Percentiles rank a stretch among this genome's conserved stretches.
Conservation (phyloP, 2,329 filamentous ascomycete species). For the Botryotinia convoluta region DNA sequence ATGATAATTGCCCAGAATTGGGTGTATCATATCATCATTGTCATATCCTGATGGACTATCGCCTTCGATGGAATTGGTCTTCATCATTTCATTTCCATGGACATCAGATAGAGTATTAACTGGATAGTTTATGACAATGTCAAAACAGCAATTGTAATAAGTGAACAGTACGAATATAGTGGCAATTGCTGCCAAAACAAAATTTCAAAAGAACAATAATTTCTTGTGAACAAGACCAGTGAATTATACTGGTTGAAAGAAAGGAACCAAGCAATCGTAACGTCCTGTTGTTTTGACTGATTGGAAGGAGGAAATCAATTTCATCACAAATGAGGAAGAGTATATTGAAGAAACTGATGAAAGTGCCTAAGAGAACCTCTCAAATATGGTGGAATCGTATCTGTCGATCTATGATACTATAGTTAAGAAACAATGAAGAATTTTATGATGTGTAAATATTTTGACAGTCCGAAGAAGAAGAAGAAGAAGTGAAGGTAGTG, state of each 20-base stretch:
- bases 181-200: background rate
- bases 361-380: background rate
- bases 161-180: background rate
- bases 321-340: background rate
- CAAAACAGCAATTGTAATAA: background rate
- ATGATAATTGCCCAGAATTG: conserved; percentile 17
- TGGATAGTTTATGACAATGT: background rate
- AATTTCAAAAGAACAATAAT: background rate
- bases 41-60: background rate
- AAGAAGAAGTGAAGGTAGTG: background rate
- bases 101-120: too few species aligned
- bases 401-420: background rate
- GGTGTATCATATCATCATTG: background rate
- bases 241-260: background rate
- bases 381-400: background rate
- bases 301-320: background rate
- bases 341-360: background rate
- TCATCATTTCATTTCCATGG: background rate
- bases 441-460: background rate
- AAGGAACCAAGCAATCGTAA: background rate
- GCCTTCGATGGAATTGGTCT: background rate
- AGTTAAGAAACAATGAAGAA: background rate
- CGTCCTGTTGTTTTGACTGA: background rate
- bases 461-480: background rate
- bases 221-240: background rate